A percentile compares a stretch with the other conserved stretches of the same genome.
These are phyloP conservation scores for Candida easanensis DNA, from an alignment of 805 yeast species.

Conservation along the genomic window DNA sequence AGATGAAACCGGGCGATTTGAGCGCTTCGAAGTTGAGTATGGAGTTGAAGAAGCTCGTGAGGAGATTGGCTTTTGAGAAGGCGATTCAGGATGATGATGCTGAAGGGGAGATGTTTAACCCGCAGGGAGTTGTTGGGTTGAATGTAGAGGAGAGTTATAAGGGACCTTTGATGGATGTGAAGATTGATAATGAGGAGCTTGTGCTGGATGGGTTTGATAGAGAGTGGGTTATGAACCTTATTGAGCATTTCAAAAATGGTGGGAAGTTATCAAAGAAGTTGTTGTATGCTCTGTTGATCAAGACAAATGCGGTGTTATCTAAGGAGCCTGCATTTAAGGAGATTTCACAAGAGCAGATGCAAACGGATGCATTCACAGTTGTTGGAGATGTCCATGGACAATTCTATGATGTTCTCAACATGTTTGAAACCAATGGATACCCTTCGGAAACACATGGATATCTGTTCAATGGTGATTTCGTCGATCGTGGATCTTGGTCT, in stretches of 20 bases:
- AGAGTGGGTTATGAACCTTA: slow-evolving; percentile 61
- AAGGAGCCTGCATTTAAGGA: slow-evolving; percentile 78
- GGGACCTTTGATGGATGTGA: slow-evolving; percentile 55
- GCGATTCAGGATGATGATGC: slow-evolving; percentile 83
- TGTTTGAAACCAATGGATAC: slow-evolving; percentile 72
- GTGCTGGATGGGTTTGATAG: slow-evolving; percentile 36
- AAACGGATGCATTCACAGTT: slow-evolving; percentile 52
- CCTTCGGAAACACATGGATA: slow-evolving; percentile 67
- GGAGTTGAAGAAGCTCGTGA: slow-evolving; percentile 62
- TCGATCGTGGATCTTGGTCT: slow-evolving; percentile 98
- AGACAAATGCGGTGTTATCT: slow-evolving; percentile 60
- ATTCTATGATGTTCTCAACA: slow-evolving; percentile 81
- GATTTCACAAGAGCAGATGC: slow-evolving; percentile 35
- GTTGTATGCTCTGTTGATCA: slow-evolving; percentile 76
- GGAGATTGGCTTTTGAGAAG: slow-evolving; percentile 74
- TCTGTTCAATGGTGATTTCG: slow-evolving; percentile 95
- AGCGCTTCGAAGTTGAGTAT: slow-evolving; percentile 60
- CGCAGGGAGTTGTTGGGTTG: slow-evolving; percentile 20
- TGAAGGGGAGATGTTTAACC: slow-evolving; percentile 34
- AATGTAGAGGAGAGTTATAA: slow-evolving; percentile 51
- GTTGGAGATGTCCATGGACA: slow-evolving; percentile 99
- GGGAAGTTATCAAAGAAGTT: slow-evolving; percentile 75
- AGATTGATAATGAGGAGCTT: slow-evolving; percentile 25
- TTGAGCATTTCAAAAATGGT: slow-evolving; percentile 70
- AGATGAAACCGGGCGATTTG: slow-evolving; percentile 62